Evolutionary conservation across 257 asterid species (phyloP), one percentile per base, ranked within the genome.

Genomic region (Plantago ovata): DNA sequence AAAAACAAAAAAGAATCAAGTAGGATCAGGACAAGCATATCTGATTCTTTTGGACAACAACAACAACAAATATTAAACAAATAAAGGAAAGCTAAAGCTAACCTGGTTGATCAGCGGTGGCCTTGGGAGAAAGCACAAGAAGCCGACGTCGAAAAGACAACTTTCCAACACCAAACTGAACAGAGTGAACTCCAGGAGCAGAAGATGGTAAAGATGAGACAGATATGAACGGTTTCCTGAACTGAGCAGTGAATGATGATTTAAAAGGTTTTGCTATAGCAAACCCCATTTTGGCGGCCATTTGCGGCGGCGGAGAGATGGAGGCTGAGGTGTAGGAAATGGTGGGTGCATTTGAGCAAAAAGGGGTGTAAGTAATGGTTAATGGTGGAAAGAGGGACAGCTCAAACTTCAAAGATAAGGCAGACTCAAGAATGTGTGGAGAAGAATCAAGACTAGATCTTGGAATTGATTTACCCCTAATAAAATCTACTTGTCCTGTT

Each of bases 41-140:
- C 32, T 24, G 32, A 24, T 24, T 24, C 32, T 24, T 24, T n/a
- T n/a, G n/a, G n/a, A n/a, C n/a, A n/a, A n/a, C n/a, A n/a, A n/a
- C n/a, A n/a, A n/a, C n/a, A n/a, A n/a, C n/a, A 23, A 48, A 3
- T 3, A 47, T 19, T 13, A 48, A 3, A 38, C 5, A 46, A 56
- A 39, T 46, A 38, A 18, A 10, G 14, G 12, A 4, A 56, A 12
- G n/a, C 61, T 12, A 23, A 56, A 38, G 10, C 7, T 13, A 62
- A 91, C 98, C 98, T 81, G 87, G 87, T 71, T 87, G 89, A 63
- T 91, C 98, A 58, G 92, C 72, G 32, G 94, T 69, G 55, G 98
- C 89, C 69, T 71, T 80, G 7, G 94, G 81, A 40, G 86, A 66
- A 50, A 83, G 53, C 63, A 79, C 53, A 56, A 83, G 60, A 42